Evolutionary conservation across 331 rosid genomes (phyloP), one percentile per base, ranked within the genome.

Genomic region (Quercus lobata): DNA sequence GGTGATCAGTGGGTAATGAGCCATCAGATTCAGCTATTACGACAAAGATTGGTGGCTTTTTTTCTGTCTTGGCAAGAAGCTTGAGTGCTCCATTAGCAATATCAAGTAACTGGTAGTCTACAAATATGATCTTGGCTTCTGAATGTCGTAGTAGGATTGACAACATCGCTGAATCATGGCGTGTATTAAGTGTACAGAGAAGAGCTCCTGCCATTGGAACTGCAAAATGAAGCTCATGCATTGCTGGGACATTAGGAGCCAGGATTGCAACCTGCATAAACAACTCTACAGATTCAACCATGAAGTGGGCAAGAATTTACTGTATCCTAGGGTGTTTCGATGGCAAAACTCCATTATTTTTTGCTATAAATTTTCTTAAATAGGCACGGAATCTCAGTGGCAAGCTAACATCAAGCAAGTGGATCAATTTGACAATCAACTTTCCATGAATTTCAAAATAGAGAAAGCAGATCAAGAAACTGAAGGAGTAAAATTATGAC

Each of bases 121-220:
- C 91, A 66, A 90, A 92, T 52, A 92, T 61, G 74, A 90, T 34
- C 75, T 92, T 92, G 0, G 93, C 91, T 41, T 83, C 82, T 7
- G 97, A 90, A 76, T 90, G 97, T 58, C 78, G 75, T 4, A 91
- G 57, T 5, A 89, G 82, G 66, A 68, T 32, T 55, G 93, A 86
- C 37, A 84, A 57, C 85, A 82, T 86, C 4, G 84, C 17, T 22
- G 86, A 88, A 62, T 90, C 93, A n/a, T 79, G 82, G 22, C 97
- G 97, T 24, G 92, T 53, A 58, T 92, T 92, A 37, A 92, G 88
- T 17, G 93, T 80, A n/a, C 93, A 86, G 5, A 92, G 86, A 77
- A 92, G 76, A 61, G 88, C 93, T 54, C 95, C 93, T 0, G 97
- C 90, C 95, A 92, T 92, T 75, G 95, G 97, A 52, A 85, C 97